These are phyloP conservation scores for Ilyonectria sp. DNA, from an alignment of 2,329 filamentous ascomycete species.

Conservation along the genomic window DNA sequence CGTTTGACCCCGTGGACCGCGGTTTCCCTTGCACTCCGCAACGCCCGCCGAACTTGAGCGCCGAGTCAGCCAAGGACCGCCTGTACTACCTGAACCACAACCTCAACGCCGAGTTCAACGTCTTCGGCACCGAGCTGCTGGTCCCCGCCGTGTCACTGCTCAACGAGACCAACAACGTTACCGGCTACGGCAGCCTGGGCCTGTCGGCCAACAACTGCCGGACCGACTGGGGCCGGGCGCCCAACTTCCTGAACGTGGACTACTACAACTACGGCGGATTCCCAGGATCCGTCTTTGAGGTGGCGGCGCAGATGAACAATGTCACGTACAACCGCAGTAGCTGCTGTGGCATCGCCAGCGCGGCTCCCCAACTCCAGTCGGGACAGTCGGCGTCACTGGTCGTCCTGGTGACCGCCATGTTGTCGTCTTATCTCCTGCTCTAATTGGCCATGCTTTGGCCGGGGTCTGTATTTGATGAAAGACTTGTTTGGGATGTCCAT, in stretches of 20 bases:
- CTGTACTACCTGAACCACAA: slow-evolving; percentile 94
- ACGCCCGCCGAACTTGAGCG: slow-evolving; percentile 77
- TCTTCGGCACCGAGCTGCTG: slow-evolving; percentile 75
- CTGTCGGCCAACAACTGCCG: slow-evolving; percentile 74
- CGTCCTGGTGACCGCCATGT: slow-evolving; percentile 38
- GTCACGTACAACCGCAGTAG: slow-evolving; percentile 74
- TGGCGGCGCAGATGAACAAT: slow-evolving; percentile 78
- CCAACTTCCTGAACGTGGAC: slow-evolving; percentile 86
- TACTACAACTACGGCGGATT: slow-evolving; percentile 82
- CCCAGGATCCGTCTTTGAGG: slow-evolving; percentile 82
- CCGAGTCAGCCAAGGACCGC: slow-evolving; percentile 69
- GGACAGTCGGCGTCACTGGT: slow-evolving; percentile 39
- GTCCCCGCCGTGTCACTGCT: slow-evolving; percentile 80
- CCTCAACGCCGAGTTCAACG: slow-evolving; percentile 82
- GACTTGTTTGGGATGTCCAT: slow-evolving; percentile 19
- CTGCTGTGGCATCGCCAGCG: slow-evolving; percentile 67
- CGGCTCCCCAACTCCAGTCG: slow-evolving; percentile 44
- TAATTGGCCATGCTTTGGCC: slow-evolving; percentile 40
- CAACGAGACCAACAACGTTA: slow-evolving; percentile 79
- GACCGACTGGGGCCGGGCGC: slow-evolving; percentile 75
- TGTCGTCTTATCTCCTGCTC: slow-evolving; percentile 42
- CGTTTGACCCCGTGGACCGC: slow-evolving; percentile 78
- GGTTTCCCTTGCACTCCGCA: slow-evolving; percentile 84
- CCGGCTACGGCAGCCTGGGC: slow-evolving; percentile 78
- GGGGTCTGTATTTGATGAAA: slow-evolving; percentile 8